Evolutionary conservation across 768 basidiomycete species (phyloP).

Genomic region (Kwoniella shandongensis): DNA sequence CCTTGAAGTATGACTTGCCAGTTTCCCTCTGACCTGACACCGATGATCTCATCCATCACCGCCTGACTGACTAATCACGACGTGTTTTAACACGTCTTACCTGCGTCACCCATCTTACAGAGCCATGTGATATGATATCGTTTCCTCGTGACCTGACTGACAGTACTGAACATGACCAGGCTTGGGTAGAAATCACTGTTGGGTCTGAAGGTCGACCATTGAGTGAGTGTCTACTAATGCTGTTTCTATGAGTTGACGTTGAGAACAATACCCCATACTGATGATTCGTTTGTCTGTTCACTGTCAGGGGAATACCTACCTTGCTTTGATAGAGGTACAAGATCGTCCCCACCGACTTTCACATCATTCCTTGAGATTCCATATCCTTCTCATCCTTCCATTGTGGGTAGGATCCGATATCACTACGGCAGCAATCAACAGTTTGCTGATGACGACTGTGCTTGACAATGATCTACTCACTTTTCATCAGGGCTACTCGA

Average conservation of each 20-base stretch:
- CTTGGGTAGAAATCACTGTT: conserved; percentile 8
- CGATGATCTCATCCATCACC: too few species aligned
- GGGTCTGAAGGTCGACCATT: background rate
- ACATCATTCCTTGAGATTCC: conserved; percentile 5
- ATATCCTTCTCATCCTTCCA: background rate
- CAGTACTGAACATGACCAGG: background rate
- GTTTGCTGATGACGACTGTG: too few species aligned
- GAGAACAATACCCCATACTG: too few species aligned
- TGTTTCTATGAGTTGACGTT: too few species aligned
- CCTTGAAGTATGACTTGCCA: conserved; percentile 3
- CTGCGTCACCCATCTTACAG: too few species aligned
- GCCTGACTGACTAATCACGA: too few species aligned
- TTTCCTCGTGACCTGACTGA: background rate
- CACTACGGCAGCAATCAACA: too few species aligned
- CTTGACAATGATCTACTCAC: too few species aligned
- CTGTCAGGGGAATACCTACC: conserved; percentile 7
- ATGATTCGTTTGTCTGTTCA: too few species aligned
- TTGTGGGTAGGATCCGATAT: background rate
- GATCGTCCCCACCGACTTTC: background rate
- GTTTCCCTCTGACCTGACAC: too few species aligned
- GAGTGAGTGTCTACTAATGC: conserved; percentile 9
- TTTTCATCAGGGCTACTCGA: conserved; percentile 4
- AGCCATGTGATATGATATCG: too few species aligned
- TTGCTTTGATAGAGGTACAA: background rate
- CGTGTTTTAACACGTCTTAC: too few species aligned